Evolutionary conservation across 805 yeast genomes (phyloP).

Genomic region (Candida endomychidarum): DNA sequence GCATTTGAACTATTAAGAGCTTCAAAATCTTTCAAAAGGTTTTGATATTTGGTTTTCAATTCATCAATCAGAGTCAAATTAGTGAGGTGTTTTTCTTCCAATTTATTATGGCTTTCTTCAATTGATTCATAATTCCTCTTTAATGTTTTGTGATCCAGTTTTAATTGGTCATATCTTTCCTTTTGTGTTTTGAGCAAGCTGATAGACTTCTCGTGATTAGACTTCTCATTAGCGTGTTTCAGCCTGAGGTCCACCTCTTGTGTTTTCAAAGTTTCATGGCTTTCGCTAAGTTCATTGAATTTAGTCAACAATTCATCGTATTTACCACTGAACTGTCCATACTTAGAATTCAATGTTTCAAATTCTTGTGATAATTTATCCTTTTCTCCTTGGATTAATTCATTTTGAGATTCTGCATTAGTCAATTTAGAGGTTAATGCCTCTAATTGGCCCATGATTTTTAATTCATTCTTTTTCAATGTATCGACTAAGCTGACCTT

Average conservation of each 20-base stretch:
- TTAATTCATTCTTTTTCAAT: conserved; percentile 41
- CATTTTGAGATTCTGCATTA: conserved; percentile 22
- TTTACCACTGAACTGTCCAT: conserved; percentile 9
- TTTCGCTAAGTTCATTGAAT: conserved; percentile 8
- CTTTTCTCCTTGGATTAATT: conserved; percentile 16
- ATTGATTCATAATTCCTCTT: conserved; percentile 33
- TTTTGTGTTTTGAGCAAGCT: conserved; percentile 18
- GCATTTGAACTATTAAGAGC: conserved; percentile 4
- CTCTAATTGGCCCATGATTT: conserved; percentile 19
- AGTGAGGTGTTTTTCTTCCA: conserved; percentile 3
- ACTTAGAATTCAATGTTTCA: conserved; percentile 7
- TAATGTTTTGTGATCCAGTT: conserved; percentile 23
- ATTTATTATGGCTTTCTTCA: conserved; percentile 19
- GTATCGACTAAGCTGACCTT: conserved; percentile 48
- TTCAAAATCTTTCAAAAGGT: conserved; percentile 7
- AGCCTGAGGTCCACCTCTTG: not conserved
- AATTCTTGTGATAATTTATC: conserved; percentile 6
- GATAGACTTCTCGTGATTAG: conserved; percentile 15
- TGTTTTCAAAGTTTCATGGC: conserved; percentile 1
- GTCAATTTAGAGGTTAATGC: conserved; percentile 25
- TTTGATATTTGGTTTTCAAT: conserved; percentile 6
- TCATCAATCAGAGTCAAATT: conserved; percentile 7
- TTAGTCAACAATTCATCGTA: conserved; percentile 6
- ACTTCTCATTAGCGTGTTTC: conserved; percentile 12
- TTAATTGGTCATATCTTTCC: conserved; percentile 26